Base-by-base conservation (phyloP, 1,284 basidiomycete species). In the Heterobasidion occidentale region DNA sequence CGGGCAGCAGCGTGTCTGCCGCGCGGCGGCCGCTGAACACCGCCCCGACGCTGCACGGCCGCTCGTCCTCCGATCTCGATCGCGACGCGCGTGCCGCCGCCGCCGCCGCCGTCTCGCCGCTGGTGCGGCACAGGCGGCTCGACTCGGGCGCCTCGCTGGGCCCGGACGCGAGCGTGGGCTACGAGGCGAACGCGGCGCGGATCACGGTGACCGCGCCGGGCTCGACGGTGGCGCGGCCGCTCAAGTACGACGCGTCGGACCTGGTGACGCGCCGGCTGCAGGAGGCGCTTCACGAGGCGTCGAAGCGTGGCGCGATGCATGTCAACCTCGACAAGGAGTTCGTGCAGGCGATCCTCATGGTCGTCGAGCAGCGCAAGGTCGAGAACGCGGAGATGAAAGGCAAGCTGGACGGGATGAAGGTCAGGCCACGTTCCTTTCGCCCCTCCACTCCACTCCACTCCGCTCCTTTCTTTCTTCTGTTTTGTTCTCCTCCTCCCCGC, bases 331-430 rank as follows among this genome's bases (percentile, higher is more conserved):
- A 95, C 63, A 76, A 83, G 33, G 77, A 74, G 49, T 83, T 96
- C 58, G 77, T 95, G 20, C 87, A 90, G 65, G 80, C 82, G 12
- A 81, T 95, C 17, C 66, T 95, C 36, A 72, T 72, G 44, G 80
- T 87, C 57, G 72, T 96, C 56, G 86, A 92, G 58, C 77, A 83
- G 44, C 79, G 84, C 46, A 81, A 81, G 62, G 76, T 79, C 34
- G 84, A 88, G 57, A 82, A 84, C 62, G 64, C 72, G 48, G 81
- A 83, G 52, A 74, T 98, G 61, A 92, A 88, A 67, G 77, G 72
- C 59, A 90, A 84, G 69, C 83, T 96, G 63, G 91, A 94, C 67
- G 86, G 88, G 34, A 86, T 93, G 66, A 93, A 92, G 82, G 94
- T 93, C 59, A 55, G 83, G 72, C 46, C 17, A 51, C 46, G 46